These are phyloP conservation scores for Melampsora americana DNA, from an alignment of 1,284 basidiomycete species.

Conservation along the genomic window DNA sequence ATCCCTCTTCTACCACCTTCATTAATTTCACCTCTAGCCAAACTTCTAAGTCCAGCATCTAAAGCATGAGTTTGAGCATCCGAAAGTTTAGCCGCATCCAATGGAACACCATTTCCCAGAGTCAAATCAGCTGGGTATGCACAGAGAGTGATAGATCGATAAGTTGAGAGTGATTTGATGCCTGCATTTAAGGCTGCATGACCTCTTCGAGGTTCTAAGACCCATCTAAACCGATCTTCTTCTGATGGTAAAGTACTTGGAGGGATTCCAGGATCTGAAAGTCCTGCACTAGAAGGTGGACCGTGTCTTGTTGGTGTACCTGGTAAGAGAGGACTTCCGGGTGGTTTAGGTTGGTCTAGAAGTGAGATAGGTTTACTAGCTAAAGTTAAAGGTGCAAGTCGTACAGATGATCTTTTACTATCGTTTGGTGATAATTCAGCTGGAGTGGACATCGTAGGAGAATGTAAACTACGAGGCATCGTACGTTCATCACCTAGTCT, in stretches of 20 bases:
- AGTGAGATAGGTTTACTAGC: background rate
- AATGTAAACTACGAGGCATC: slow-evolving; percentile 31
- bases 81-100: slow-evolving; percentile 48
- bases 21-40: slow-evolving; percentile 53
- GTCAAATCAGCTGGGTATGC: slow-evolving; percentile 90
- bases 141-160: slow-evolving; percentile 83
- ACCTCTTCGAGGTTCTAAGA: slow-evolving; percentile 74
- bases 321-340: background rate
- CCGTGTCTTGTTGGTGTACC: background rate
- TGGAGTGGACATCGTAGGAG: background rate
- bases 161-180: slow-evolving; percentile 74
- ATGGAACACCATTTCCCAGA: slow-evolving; percentile 50
- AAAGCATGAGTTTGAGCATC: slow-evolving; percentile 64
- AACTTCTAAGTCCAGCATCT: slow-evolving; percentile 53
- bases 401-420: slow-evolving; percentile 4
- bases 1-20: slow-evolving; percentile 57
- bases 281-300: background rate
- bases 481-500: slow-evolving; percentile 29
- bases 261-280: background rate
- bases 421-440: background rate
- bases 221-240: slow-evolving; percentile 61
- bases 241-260: background rate
- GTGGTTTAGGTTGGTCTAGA: background rate
- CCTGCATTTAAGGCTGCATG: slow-evolving; percentile 95
- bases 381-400: background rate